Percentiles rank a stretch among this genome's conserved stretches.
phyloP scores from a whole-genome alignment of 2,329 filamentous ascomycete species.

The Cryphonectria carpinicola region DNA sequence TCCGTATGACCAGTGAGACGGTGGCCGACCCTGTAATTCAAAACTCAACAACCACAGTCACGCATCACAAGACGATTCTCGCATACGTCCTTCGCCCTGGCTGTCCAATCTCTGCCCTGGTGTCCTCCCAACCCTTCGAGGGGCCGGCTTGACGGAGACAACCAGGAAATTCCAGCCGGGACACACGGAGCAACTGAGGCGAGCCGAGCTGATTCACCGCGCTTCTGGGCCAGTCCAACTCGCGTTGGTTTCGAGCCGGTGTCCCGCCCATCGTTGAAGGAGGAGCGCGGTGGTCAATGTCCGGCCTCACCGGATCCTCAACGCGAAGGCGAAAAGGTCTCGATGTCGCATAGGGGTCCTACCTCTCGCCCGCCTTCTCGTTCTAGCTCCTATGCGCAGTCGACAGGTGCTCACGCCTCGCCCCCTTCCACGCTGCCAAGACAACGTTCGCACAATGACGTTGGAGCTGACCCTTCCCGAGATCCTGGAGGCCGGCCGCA shows the following conservation, averaged over 20 bases:
- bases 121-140: slow-evolving; percentile 30
- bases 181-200: slow-evolving; percentile 18
- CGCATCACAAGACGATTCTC: slow-evolving; percentile 27
- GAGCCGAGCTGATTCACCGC: slow-evolving; percentile 13
- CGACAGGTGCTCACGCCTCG: slow-evolving; percentile 40
- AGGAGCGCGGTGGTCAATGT: slow-evolving; percentile 57
- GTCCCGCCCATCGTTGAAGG: slow-evolving; percentile 30
- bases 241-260: slow-evolving; percentile 31
- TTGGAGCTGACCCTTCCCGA: slow-evolving; percentile 35
- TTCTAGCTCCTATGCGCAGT: slow-evolving; percentile 50
- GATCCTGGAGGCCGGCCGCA: slow-evolving; percentile 35
- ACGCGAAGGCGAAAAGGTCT: slow-evolving; percentile 60
- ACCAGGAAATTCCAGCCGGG: slow-evolving; percentile 23
- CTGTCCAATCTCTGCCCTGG: slow-evolving; percentile 34
- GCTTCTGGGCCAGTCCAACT: slow-evolving; percentile 21
- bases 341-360: slow-evolving; percentile 67
- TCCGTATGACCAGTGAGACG: slow-evolving; percentile 27
- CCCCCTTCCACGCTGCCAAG: slow-evolving; percentile 37
- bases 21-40: slow-evolving; percentile 23
- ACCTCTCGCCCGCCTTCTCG: slow-evolving; percentile 60
- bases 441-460: slow-evolving; percentile 38
- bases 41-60: slow-evolving; percentile 11
- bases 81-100: slow-evolving; percentile 32
- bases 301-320: slow-evolving; percentile 54
- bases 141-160: slow-evolving; percentile 30